phyloP scores from a whole-genome alignment of 345 rosid species.

The Eucalyptus virginea region DNA sequence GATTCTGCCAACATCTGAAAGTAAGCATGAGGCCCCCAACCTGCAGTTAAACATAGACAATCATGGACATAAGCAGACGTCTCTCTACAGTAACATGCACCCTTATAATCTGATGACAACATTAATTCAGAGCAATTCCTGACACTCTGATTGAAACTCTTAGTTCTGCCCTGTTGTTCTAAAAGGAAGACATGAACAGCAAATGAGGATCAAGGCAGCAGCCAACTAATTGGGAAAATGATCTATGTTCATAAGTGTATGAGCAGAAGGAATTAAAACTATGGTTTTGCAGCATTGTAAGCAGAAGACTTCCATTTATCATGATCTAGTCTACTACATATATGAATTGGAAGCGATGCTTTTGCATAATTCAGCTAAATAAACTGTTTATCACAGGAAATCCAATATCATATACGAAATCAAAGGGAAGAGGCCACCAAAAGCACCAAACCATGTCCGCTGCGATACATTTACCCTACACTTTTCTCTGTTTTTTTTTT shows the following conservation, averaged over 20 bases:
- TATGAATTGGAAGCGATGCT: not conserved
- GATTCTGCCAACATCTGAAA: constrained; percentile 80
- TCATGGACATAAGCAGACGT: not conserved
- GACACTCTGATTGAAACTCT: not conserved
- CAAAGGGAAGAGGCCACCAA: not conserved
- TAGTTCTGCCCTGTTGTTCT: not conserved
- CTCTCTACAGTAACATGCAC: not conserved
- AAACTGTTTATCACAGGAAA: not conserved
- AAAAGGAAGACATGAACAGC: not conserved
- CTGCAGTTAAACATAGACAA: constrained; percentile 12
- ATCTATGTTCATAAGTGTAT: not conserved
- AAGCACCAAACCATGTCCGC: not conserved
- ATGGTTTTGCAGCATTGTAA: not conserved
- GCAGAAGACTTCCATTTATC: not conserved
- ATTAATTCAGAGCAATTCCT: not conserved
- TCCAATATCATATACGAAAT: not conserved
- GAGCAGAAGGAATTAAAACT: not conserved
- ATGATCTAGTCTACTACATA: not conserved
- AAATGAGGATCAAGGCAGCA: not conserved
- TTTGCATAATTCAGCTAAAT: not conserved
- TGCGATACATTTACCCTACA: no score
- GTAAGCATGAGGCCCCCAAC: constrained; percentile 98
- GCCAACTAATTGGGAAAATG: not conserved
- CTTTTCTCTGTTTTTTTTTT: not conserved
- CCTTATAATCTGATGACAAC: not conserved